Base-by-base conservation (phyloP, 139 green algal genomes). In the Micractinium conductrix region DNA sequence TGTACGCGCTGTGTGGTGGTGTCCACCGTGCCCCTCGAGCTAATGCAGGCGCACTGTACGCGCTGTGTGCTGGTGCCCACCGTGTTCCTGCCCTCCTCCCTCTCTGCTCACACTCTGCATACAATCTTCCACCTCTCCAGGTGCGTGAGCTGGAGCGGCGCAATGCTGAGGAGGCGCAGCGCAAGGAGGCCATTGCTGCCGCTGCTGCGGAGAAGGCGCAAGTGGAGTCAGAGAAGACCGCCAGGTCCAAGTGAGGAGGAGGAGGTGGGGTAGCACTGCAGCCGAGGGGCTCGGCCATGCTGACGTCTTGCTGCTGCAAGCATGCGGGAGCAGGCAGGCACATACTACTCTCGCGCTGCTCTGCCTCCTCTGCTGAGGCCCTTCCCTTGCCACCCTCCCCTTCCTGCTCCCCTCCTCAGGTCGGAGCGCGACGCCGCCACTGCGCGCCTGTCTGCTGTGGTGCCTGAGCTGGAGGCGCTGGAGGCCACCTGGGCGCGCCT, bases 401-500 rank as follows among this genome's bases (percentile, higher is more conserved):
- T 7, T 4, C 2, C 7, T 48, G 28, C 7, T 2, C 35, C 40
- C 37, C 53, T 50, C 35, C 63, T 40, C 78, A 84, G 78, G 62
- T 62, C 30, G 0, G 79, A 84, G 67, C 78, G 53, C 12, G 83
- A 87, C 50, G 50, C 53, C 19, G 79, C 63, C 19, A 70, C 40
- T 2, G 62, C 62, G 26, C 70, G 79, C 12, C 58, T 65, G 43
- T 85, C 70, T 19, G 88, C 88, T 7, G 86, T 96, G 71, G 90
- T 58, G 83, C 94, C 88, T 81, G 87, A 96, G 90, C 91, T 97
- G 40, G 92, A 98, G 69, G 91, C 87, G 0, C 93, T 98, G 92
- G 93, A 98, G 83, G 90, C 91, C 12, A 88, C 78, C 50, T 98
- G 95, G 95, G 94, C 93, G 72, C 87, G 92, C 50, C 90, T 98